Conservation (phyloP, 495 filamentous ascomycete genomes). For the Penicillium angulare region DNA sequence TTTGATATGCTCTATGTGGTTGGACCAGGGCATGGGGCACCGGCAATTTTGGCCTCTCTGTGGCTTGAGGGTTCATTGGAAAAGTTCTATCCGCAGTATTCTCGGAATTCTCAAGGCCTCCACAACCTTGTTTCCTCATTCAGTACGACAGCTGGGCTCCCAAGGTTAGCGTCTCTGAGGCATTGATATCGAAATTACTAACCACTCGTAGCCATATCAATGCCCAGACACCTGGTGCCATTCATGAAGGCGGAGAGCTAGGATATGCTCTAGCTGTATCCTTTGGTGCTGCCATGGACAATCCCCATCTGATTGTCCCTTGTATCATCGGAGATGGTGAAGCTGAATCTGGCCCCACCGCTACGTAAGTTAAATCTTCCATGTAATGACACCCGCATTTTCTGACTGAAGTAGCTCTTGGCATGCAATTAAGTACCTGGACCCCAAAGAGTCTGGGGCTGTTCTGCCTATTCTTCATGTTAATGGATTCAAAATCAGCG, state of each 20-base stretch:
- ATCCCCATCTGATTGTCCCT: conserved; percentile 66
- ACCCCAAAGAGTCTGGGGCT: conserved; percentile 66
- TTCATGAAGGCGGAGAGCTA: conserved; percentile 74
- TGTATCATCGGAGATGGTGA: conserved; percentile 72
- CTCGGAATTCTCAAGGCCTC: conserved; percentile 54
- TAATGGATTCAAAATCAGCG: conserved; percentile 78
- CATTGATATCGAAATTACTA: not conserved
- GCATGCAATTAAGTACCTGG: conserved; percentile 71
- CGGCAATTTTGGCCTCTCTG: conserved; percentile 61
- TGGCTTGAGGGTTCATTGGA: conserved; percentile 71
- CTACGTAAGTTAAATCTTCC: conserved; percentile 54
- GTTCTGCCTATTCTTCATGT: conserved; percentile 73
- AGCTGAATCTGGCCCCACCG: conserved; percentile 69
- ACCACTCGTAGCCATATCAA: conserved; percentile 61
- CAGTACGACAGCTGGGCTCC: conserved; percentile 62
- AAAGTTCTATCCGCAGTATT: conserved; percentile 66
- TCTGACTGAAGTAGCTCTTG: conserved; percentile 47
- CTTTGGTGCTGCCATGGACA: conserved; percentile 75
- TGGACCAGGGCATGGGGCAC: conserved; percentile 72
- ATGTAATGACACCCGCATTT: no score
- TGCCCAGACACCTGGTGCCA: conserved; percentile 69
- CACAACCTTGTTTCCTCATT: conserved; percentile 64
- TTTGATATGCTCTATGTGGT: conserved; percentile 66
- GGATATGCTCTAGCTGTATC: conserved; percentile 71
- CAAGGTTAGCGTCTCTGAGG: conserved; percentile 40